Evolutionary conservation across 1,139 yeast genomes (phyloP), one percentile per base, ranked within the genome.

Genomic region (Diutina neorugosa): DNA sequence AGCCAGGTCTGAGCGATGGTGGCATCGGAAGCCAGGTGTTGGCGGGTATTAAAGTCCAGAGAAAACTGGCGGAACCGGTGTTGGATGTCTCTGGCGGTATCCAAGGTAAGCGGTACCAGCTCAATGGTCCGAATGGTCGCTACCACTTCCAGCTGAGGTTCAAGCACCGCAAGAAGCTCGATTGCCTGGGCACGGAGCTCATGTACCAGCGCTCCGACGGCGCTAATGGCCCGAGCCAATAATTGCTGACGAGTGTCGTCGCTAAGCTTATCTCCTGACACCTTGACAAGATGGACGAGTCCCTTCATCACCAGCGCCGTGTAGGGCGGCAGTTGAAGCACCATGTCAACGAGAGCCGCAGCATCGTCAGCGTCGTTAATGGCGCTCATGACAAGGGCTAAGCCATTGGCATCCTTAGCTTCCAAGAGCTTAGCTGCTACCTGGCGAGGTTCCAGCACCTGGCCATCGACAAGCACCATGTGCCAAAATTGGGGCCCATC

Each of bases 71-170:
- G 27, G 4, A 37, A 14, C 25, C 51, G 43, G 16, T 18, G 21
- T 25, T 20, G 21, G n/a, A 48, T 21, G 27, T 48, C 51, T 4
- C 51, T 14, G 6, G 51, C 51, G 11, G 44, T 34, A 23, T 37
- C 43, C 43, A 48, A 34, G 16, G 31, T 21, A 18, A 48, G 41
- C 27, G 51, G 51, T 12, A 37, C 43, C 51, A 34, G 51, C 40
- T 48, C 51, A 2, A 37, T 23, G 3, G 37, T 25, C 19, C 40
- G n/a, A 5, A 46, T 46, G 7, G 18, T 18, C 2, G 50, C 37
- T 3, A 46, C 18, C 20, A 27, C 16, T 9, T 25, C 18, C 50
- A 27, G 41, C 21, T 46, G 40, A 9, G 27, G 20, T 8, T 12
- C 21, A 6, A 27, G 40, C 7, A 12, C 23, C 1, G 27, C 19